Conservation (phyloP, 306 rosid species). For the Calophaca sinica region DNA sequence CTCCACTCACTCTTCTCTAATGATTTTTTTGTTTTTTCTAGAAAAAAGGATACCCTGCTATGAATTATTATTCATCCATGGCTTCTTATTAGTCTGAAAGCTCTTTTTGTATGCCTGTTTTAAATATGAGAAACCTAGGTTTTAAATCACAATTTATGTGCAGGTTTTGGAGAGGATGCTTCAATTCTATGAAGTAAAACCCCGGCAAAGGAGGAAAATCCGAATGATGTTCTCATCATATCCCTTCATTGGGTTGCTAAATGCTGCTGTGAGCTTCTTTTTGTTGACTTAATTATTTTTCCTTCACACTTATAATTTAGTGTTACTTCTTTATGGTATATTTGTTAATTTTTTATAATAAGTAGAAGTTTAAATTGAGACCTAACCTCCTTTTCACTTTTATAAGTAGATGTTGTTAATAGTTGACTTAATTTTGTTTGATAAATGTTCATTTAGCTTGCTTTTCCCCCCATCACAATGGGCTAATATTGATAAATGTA, state of each 20-base stretch:
- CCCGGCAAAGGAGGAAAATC: constrained; percentile 42
- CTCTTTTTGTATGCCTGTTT: constrained; percentile 30
- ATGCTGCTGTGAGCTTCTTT: constrained; percentile 81
- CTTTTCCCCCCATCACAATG: not conserved
- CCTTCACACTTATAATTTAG: constrained; percentile 3
- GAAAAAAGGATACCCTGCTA: constrained; percentile 10
- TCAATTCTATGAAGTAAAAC: constrained; percentile 52
- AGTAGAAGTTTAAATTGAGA: constrained; percentile 8
- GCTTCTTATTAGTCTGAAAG: constrained; percentile 7
- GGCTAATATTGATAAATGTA: too few species aligned
- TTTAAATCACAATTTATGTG: constrained; percentile 45
- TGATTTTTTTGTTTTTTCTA: constrained; percentile 6
- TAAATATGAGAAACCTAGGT: constrained; percentile 10
- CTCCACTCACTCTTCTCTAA: not conserved
- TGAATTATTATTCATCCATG: constrained; percentile 36
- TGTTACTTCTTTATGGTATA: not conserved
- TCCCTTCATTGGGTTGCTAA: constrained; percentile 80
- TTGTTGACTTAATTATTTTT: constrained; percentile 2
- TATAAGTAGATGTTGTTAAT: constrained; percentile 4
- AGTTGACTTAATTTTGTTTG: constrained; percentile 23
- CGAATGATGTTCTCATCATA: constrained; percentile 50
- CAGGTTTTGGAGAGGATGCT: constrained; percentile 85
- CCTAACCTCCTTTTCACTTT: constrained; percentile 13
- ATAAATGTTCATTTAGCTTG: constrained; percentile 5
- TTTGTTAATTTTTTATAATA: not conserved